Evolutionary conservation across 2,329 filamentous ascomycete genomes (phyloP).

Genomic region (Fusarium nanum): DNA sequence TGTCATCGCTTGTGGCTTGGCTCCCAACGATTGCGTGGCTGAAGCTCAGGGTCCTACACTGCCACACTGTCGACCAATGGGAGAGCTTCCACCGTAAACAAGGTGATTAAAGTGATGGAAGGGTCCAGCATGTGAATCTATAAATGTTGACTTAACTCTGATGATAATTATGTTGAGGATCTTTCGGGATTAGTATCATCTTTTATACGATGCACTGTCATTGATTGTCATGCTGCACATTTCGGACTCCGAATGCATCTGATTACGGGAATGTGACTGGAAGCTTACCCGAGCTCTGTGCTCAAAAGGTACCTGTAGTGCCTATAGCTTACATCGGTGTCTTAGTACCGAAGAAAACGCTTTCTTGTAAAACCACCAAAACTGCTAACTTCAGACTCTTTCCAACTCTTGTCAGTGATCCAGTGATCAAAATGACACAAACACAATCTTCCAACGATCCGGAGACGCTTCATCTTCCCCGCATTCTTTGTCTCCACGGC

Average conservation of each 20-base stretch:
- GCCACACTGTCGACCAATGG: slow-evolving; percentile 30
- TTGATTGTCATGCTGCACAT: slow-evolving; percentile 1
- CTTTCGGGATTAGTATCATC: too few species aligned
- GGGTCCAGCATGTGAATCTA: slow-evolving; percentile 3
- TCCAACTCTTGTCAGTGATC: background rate
- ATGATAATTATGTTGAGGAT: background rate
- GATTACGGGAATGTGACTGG: slow-evolving; percentile 8
- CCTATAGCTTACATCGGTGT: background rate
- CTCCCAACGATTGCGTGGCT: slow-evolving; percentile 34
- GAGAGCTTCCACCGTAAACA: background rate
- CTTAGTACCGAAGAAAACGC: slow-evolving; percentile 3
- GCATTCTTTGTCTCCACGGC: slow-evolving; percentile 84
- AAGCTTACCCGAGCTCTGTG: slow-evolving; percentile 26
- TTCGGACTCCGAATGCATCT: slow-evolving; percentile 30
- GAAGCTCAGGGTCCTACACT: slow-evolving; percentile 33
- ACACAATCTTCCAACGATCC: slow-evolving; percentile 12
- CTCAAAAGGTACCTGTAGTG: background rate
- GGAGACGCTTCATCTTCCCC: slow-evolving; percentile 59
- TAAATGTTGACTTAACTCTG: background rate
- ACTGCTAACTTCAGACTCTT: background rate
- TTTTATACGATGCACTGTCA: background rate
- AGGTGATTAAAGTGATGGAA: slow-evolving; percentile 4
- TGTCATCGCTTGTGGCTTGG: slow-evolving; percentile 45
- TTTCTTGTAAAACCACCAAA: background rate
- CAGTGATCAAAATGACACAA: slow-evolving; percentile 35